Evolutionary conservation across 352 stramenopile genomes (phyloP).

Genomic region (Pythium plurisporium): DNA sequence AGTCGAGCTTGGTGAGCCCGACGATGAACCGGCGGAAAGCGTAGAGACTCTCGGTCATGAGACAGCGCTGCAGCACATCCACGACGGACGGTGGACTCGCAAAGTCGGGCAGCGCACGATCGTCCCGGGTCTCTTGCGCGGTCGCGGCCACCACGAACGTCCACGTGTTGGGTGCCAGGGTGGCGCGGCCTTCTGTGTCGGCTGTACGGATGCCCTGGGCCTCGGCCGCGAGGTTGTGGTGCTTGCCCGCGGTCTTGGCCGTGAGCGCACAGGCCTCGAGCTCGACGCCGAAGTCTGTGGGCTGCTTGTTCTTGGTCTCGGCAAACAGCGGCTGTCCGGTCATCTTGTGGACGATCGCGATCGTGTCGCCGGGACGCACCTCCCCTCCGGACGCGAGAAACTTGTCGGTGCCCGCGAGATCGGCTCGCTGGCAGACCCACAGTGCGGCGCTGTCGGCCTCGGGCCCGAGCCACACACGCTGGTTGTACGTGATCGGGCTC

Average conservation of each 20-base stretch:
- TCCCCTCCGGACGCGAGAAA: slow-evolving; percentile 49
- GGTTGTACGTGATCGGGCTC: slow-evolving; percentile 85
- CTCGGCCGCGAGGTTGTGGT: slow-evolving; percentile 66
- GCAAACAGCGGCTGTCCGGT: slow-evolving; percentile 58
- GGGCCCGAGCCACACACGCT: slow-evolving; percentile 64
- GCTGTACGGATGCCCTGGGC: slow-evolving; percentile 47
- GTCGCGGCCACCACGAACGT: slow-evolving; percentile 48
- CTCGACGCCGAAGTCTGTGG: slow-evolving; percentile 78
- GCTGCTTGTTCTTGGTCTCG: slow-evolving; percentile 52
- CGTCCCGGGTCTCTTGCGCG: slow-evolving; percentile 36
- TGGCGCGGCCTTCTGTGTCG: slow-evolving; percentile 56
- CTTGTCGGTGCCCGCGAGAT: slow-evolving; percentile 62
- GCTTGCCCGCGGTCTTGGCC: slow-evolving; percentile 49
- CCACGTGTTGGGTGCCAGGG: slow-evolving; percentile 58
- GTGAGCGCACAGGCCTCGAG: slow-evolving; percentile 57
- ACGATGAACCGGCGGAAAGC: slow-evolving; percentile 50
- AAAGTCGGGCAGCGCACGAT: slow-evolving; percentile 39
- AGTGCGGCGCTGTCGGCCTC: slow-evolving; percentile 66
- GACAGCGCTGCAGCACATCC: slow-evolving; percentile 47
- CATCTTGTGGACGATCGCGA: slow-evolving; percentile 84
- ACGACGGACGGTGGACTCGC: slow-evolving; percentile 37
- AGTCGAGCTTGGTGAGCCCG: slow-evolving; percentile 36
- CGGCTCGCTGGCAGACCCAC: slow-evolving; percentile 61
- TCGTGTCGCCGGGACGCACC: slow-evolving; percentile 39
- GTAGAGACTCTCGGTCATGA: slow-evolving; percentile 56